Evolutionary conservation across 345 rosid species (phyloP).

Genomic region (Carallia pectinifolia): DNA sequence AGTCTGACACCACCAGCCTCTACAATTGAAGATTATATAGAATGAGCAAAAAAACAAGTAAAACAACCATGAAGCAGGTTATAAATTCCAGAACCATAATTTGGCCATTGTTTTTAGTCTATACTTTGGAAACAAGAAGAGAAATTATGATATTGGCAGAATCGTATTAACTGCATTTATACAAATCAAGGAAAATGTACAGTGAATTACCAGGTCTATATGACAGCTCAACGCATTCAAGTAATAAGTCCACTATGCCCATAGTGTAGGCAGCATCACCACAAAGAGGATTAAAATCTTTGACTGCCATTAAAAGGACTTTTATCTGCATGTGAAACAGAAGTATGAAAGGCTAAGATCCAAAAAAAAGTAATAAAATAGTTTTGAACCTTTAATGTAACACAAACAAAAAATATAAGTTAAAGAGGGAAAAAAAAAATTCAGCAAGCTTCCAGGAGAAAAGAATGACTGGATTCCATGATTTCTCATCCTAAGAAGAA

Average conservation of each 20-base stretch:
- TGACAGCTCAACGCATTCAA: conserved; percentile 95
- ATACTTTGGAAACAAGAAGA: conserved; percentile 2
- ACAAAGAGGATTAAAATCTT: conserved; percentile 79
- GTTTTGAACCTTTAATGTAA: background rate
- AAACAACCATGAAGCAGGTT: conserved; percentile 1
- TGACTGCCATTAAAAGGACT: conserved; percentile 90
- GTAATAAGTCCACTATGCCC: conserved; percentile 97
- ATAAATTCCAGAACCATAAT: background rate
- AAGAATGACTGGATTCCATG: too few relatives aligned
- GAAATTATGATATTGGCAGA: background rate
- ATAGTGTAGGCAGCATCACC: conserved; percentile 96
- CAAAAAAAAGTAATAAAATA: background rate
- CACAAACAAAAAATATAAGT: background rate
- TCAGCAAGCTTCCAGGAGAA: too few relatives aligned
- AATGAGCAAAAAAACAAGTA: conserved; percentile 28
- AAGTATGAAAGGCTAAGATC: conserved; percentile 4
- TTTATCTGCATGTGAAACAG: conserved; percentile 65
- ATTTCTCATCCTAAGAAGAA: too few relatives aligned
- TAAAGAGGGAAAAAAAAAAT: too few relatives aligned
- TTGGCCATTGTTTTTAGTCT: conserved; percentile 8
- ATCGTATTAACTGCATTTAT: background rate
- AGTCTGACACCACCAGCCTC: conserved; percentile 92
- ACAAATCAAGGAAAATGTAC: background rate
- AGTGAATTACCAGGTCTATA: conserved; percentile 79
- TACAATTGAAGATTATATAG: conserved; percentile 44